phyloP scores from a whole-genome alignment of 1,284 basidiomycete genomes.

The Ustilago loliicola region DNA sequence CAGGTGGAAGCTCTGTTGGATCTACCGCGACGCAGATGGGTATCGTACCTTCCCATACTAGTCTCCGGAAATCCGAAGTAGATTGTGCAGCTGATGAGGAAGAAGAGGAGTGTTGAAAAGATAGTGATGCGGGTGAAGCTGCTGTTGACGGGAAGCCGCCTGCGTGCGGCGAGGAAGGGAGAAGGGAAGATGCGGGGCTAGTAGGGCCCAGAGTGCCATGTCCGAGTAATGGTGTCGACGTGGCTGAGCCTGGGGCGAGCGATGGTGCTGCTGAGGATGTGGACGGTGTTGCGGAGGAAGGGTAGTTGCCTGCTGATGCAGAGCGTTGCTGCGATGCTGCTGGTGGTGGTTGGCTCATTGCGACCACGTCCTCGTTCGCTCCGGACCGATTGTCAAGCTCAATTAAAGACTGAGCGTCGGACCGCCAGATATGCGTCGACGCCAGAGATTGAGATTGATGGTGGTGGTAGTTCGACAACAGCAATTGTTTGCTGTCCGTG shows the following conservation, averaged over 20 bases:
- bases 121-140: slow-evolving; percentile 24
- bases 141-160: slow-evolving; percentile 11
- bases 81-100: slow-evolving; percentile 10
- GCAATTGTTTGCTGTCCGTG: not conserved
- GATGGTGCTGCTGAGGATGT: slow-evolving; percentile 15
- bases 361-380: not conserved
- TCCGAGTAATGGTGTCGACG: slow-evolving; percentile 24
- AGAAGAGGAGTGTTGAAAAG: slow-evolving; percentile 7
- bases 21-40: slow-evolving; percentile 56
- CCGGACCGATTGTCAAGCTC: too few relatives aligned
- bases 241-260: slow-evolving; percentile 17
- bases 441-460: too few relatives aligned
- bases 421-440: too few relatives aligned
- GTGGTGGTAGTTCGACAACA: not conserved
- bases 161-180: slow-evolving; percentile 22
- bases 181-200: slow-evolving; percentile 20
- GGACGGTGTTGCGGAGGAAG: slow-evolving; percentile 16
- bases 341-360: slow-evolving; percentile 35
- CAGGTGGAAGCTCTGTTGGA: slow-evolving; percentile 40
- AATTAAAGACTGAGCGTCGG: too few relatives aligned
- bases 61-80: slow-evolving; percentile 35
- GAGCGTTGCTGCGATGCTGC: slow-evolving; percentile 44
- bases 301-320: slow-evolving; percentile 42
- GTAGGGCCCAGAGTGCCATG: slow-evolving; percentile 17
- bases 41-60: slow-evolving; percentile 59